Evolutionary conservation across 2,329 filamentous ascomycete genomes (phyloP), one percentile per base, ranked within the genome.

Genomic region (Exophiala phaeomuriformis): DNA sequence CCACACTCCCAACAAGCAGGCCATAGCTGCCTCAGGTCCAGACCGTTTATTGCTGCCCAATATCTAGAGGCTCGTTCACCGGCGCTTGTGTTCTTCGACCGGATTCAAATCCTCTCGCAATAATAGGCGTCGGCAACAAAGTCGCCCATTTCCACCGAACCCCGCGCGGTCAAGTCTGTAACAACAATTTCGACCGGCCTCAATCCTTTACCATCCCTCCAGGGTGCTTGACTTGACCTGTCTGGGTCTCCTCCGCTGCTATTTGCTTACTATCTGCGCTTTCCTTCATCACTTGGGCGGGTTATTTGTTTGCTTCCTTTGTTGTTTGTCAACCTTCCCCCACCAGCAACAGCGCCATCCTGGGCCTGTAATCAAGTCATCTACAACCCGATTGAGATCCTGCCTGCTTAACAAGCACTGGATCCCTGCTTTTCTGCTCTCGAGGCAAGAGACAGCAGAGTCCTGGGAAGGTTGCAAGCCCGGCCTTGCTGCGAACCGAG

Each of bases 261-360:
- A 29, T 10, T 35, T 41, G 19, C 36, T 32, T 10, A 42, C 35
- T 47, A 4, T 32, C 32, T 45, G 10, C 32, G 31, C 9, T 33
- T 51, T 55, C 41, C 39, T 47, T 48, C 43, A 49, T 33, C n/a
- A 19, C 47, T 35, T 51, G 52, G 51, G 52, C 35, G 37, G 56
- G 51, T 46, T 47, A 48, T 47, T 53, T 19, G 19, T 35, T 50
- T 53, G 53, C 56, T 55, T 58, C 47, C 53, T 53, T 56, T 35
- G 44, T 47, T 47, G 41, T 44, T 47, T 49, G 35, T 49, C 27
- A 52, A 45, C 31, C 51, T 43, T 46, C 55, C 33, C 31, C 45
- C 35, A 49, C 35, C 44, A 45, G 19, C 49, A 3, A 33, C 46
- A 32, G 7, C 30, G n/a, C 12, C 40, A 40, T 4, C 36, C n/a